phyloP scores from a whole-genome alignment of 768 basidiomycete genomes.

The Obba rivulosa region DNA sequence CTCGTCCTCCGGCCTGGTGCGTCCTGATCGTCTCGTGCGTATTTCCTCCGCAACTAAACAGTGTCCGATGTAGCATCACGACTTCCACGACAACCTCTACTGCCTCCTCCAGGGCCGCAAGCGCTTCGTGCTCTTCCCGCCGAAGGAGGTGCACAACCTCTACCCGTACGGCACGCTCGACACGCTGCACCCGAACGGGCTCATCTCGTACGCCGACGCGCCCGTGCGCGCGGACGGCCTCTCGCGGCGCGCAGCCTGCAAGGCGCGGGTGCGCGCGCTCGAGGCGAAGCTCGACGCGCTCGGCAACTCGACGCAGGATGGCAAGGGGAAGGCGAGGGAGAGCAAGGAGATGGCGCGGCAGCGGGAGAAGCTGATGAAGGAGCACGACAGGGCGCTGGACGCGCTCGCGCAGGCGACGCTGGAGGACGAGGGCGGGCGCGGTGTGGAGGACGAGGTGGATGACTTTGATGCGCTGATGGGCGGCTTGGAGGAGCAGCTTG shows the following conservation, averaged over 20 bases:
- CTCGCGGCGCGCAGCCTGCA: conserved; percentile 15
- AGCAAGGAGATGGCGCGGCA: conserved; percentile 12
- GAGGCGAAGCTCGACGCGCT: conserved; percentile 16
- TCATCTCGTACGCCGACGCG: conserved; percentile 23
- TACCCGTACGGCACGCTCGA: conserved; percentile 22
- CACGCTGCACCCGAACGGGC: conserved; percentile 21
- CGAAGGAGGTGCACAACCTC: conserved; percentile 17
- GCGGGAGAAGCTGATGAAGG: conserved; percentile 14
- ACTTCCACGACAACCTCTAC: conserved; percentile 30
- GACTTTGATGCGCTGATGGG: conserved; percentile 24
- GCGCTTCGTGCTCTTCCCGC: conserved; percentile 28
- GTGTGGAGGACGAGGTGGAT: conserved; percentile 18
- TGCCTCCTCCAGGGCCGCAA: conserved; percentile 24
- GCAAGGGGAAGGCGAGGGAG: conserved; percentile 17
- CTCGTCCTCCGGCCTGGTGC: conserved; percentile 25
- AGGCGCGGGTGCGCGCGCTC: conserved; percentile 19
- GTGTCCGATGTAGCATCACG: conserved; percentile 19
- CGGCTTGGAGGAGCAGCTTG: conserved; percentile 2
- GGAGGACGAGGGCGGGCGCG: conserved; percentile 13
- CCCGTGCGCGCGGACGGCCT: conserved; percentile 24
- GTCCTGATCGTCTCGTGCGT: neutral
- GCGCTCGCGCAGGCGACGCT: conserved; percentile 18
- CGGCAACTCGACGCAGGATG: conserved; percentile 6
- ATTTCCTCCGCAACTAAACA: neutral
- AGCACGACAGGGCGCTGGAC: conserved; percentile 19